Evolutionary conservation across 1,284 basidiomycete genomes (phyloP), one percentile per base, ranked within the genome.

Genomic region (Coniferiporia weirii): DNA sequence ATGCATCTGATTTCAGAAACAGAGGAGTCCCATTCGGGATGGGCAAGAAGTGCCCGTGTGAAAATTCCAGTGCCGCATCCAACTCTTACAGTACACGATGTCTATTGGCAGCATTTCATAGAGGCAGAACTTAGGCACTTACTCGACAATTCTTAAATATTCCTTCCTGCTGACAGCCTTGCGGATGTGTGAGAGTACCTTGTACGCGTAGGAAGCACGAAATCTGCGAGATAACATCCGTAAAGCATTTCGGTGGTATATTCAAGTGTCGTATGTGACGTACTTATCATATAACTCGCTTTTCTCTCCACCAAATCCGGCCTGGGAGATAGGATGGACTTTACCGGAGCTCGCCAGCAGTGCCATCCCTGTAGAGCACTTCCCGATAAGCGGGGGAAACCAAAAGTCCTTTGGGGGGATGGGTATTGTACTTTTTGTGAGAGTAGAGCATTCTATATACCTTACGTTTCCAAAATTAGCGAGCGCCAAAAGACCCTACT

Each of bases 1-100:
- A 89, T 65, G 2, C 89, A 88, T 56, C 72, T 76, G 19, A 90
- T 69, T 57, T 76, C 67, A 48, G 73, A 72, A 54, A 91, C 74
- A 46, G 69, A 66, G 6, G 70, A 66, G 10, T 76, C 66, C 78
- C 81, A 85, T 47, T 78, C 76, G 7, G 80, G 75, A 69, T 88
- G 79, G 3, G 79, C 78, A 45, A 92, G 74, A 19, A 92, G 70
- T 1, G 87, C 85, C 15, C 89, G 81, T 19, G 90, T 91, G 70
- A 91, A 92, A 49, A 92, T 80, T 3, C 89, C 90, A 3, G 89
- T 90, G 36, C 90, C 90, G 38, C 84, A 72, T 34, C 89, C 85
- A 46, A 89, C 74, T 66, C 85, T 87, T 3, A 64, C 27, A 34
- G 51, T 9, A 55, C 27, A 12, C 8, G n/a, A 17, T 45, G 12